A percentile compares a stretch with the other conserved stretches of the same genome.
These are phyloP conservation scores for Dactylorhiza incarnata DNA, from an alignment of 106 monocot genomes.

Conservation along the genomic window DNA sequence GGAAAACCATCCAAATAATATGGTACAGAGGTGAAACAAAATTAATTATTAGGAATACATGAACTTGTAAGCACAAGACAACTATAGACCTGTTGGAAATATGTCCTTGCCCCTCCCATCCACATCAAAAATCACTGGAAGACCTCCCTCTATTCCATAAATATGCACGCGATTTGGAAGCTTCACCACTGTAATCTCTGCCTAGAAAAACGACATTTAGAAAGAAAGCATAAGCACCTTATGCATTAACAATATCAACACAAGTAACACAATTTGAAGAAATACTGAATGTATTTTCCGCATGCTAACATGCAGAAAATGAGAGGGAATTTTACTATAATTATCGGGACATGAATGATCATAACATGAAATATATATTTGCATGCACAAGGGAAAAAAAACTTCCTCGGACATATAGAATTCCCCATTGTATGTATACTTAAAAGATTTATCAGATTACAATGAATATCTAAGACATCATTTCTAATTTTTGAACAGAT, in stretches of 20 bases:
- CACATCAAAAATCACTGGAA: conserved; percentile 84
- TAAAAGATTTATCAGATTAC: background rate
- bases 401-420: background rate
- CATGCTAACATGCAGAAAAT: background rate
- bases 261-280: background rate
- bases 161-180: conserved; percentile 58
- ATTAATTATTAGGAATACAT: background rate
- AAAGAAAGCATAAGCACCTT: background rate
- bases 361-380: background rate
- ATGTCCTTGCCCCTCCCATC: conserved; percentile 91
- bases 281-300: background rate
- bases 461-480: background rate
- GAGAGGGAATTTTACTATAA: background rate
- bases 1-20: background rate
- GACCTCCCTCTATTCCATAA: conserved; percentile 81
- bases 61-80: background rate
- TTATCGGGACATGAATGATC: background rate
- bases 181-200: conserved; percentile 77
- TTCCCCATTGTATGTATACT: background rate
- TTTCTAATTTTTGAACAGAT: background rate
- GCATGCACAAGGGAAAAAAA: background rate
- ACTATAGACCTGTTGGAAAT: conserved; percentile 74
- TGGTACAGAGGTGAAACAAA: background rate
- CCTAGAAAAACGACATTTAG: conserved; percentile 26
- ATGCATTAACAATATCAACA: background rate